phyloP scores from a whole-genome alignment of 1,284 basidiomycete genomes.

The Ceraceosorus guamensis region DNA sequence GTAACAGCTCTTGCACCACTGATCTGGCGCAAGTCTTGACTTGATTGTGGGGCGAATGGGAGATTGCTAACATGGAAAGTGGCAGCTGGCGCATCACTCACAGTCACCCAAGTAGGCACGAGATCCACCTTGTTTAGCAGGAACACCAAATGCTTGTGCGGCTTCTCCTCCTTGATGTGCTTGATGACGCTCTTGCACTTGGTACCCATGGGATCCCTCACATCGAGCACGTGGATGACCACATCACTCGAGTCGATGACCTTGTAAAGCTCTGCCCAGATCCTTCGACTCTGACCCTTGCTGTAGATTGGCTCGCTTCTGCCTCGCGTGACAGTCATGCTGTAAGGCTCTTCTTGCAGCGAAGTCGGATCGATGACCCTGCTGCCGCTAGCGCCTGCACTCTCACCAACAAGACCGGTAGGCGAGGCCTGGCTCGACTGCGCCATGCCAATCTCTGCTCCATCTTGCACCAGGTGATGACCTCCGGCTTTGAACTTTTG shows the following conservation, averaged over 20 bases:
- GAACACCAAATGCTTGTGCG: conserved; percentile 93
- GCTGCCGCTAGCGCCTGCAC: not conserved
- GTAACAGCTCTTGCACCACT: conserved; percentile 54
- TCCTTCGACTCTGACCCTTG: conserved; percentile 55
- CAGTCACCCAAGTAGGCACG: conserved; percentile 97
- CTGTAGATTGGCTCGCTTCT: conserved; percentile 45
- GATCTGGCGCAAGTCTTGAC: conserved; percentile 44
- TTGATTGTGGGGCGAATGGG: conserved; percentile 37
- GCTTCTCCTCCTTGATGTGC: conserved; percentile 89
- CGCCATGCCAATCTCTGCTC: conserved; percentile 41
- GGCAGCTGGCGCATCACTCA: conserved; percentile 53
- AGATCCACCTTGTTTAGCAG: conserved; percentile 98
- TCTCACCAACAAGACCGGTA: conserved; percentile 16
- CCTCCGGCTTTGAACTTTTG: conserved; percentile 31
- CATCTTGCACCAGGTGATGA: conserved; percentile 39
- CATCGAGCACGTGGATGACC: conserved; percentile 90
- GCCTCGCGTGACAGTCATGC: conserved; percentile 42
- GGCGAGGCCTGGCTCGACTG: no score
- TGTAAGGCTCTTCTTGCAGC: conserved; percentile 32
- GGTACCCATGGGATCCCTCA: conserved; percentile 92
- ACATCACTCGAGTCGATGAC: conserved; percentile 98
- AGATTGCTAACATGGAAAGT: conserved; percentile 8
- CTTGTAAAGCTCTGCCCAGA: conserved; percentile 98
- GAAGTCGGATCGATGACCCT: no score
- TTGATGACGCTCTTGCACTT: conserved; percentile 91